Conservation (phyloP, 148 eudicot genomes). For the Fagopyrum esculentum region DNA sequence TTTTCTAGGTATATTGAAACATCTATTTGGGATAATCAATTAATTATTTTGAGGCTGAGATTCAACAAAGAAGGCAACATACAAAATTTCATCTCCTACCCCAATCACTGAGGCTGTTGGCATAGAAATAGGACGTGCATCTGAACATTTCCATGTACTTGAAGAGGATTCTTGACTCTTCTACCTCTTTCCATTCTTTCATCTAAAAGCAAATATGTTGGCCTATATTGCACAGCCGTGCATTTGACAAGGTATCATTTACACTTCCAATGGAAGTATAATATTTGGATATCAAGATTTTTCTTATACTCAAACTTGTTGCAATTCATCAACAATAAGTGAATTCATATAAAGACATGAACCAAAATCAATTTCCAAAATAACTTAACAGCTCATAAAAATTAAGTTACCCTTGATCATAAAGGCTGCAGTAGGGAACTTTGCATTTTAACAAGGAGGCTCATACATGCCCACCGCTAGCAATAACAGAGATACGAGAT, state of each 20-base stretch:
- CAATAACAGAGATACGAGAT: too few relatives aligned
- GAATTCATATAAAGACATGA: not conserved
- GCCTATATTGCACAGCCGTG: constrained; percentile 55
- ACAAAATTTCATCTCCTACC: constrained; percentile 94
- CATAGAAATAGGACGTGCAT: constrained; percentile 27
- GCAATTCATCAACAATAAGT: not conserved
- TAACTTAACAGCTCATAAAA: not conserved
- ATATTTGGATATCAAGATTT: not conserved
- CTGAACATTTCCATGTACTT: constrained; percentile 22
- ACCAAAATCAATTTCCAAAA: not conserved
- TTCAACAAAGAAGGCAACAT: constrained; percentile 27
- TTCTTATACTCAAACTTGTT: not conserved
- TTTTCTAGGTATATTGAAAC: too few relatives aligned
- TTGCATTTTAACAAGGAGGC: constrained; percentile 83
- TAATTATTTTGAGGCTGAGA: too few relatives aligned
- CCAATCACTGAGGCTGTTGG: constrained; percentile 80
- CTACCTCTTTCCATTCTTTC: constrained; percentile 97
- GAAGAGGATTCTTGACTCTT: constrained; percentile 56
- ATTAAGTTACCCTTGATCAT: constrained; percentile 81
- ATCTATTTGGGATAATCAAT: too few relatives aligned
- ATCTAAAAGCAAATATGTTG: constrained; percentile 83
- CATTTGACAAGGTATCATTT: constrained; percentile 87
- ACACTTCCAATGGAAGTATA: constrained; percentile 86
- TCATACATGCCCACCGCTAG: too few relatives aligned
- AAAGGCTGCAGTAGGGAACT: constrained; percentile 89